Conservation (phyloP, 2,329 filamentous ascomycete species). For the Epichloe amarillans region DNA sequence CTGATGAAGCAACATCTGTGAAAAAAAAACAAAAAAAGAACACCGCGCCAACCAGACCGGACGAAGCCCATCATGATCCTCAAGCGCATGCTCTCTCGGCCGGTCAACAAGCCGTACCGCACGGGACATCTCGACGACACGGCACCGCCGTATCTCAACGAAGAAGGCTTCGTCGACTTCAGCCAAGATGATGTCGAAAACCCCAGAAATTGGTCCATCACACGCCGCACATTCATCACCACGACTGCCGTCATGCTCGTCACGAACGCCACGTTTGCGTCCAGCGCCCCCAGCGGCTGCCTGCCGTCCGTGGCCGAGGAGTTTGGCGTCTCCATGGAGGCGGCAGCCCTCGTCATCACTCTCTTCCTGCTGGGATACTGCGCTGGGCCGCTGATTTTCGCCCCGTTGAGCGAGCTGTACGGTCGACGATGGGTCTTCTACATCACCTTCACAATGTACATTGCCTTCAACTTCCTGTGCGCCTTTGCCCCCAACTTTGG, state of each 20-base stretch:
- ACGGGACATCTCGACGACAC: constrained; percentile 17
- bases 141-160: constrained; percentile 29
- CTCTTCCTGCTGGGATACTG: constrained; percentile 44
- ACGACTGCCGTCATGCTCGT: constrained; percentile 30
- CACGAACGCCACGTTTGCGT: constrained; percentile 41
- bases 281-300: constrained; percentile 20
- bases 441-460: constrained; percentile 32
- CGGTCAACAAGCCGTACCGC: constrained; percentile 39
- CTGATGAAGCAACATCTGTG: too few species aligned
- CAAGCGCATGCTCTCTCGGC: constrained; percentile 31
- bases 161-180: constrained; percentile 38
- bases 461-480: constrained; percentile 38
- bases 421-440: constrained; percentile 41
- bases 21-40: background rate
- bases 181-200: constrained; percentile 35
- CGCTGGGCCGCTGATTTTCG: constrained; percentile 44
- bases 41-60: background rate
- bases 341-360: constrained; percentile 36
- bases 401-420: constrained; percentile 44
- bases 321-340: constrained; percentile 33
- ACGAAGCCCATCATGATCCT: background rate
- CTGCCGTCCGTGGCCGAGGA: constrained; percentile 15
- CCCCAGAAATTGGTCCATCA: constrained; percentile 32
- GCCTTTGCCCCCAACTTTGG: constrained; percentile 42
- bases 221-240: constrained; percentile 28